Base-by-base conservation (phyloP, 345 rosid genomes). In the Eucalyptus curtisii region DNA sequence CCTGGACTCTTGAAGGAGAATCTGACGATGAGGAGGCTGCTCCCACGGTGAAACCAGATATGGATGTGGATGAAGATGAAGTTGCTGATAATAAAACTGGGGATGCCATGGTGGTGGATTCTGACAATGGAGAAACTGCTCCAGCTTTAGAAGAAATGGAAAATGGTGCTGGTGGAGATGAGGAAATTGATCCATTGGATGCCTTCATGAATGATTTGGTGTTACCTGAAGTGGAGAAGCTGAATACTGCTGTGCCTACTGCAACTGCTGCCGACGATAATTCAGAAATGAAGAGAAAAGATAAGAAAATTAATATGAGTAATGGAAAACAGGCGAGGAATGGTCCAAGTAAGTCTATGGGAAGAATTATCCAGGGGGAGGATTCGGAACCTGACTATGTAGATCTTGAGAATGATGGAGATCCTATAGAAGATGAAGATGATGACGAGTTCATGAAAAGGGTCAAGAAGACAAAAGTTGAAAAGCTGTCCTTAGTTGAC, bases 391-490 rank as follows among this genome's bases (percentile, higher is more conserved):
- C 98, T 61, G 99, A 98, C 90, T 92, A 95, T 89, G 95, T 91
- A 86, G 98, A 95, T 88, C 87, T 89, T 57, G 96, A 95, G 86
- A 91, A 93, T 90, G 96, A 92, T 20, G 99, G 95, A 82, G 95
- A 92, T 89, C 88, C 94, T 55, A 88, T 92, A 87, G 94, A 95
- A 91, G 98, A 98, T 59, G 99, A 98, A 93, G 97, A 98, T 57
- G 99, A 98, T 91, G 97, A 96, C 37, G 99, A 98, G 93, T 98
- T 98, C 90, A 98, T 98, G 93, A 98, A 98, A 94, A 94, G 99
- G 92, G 99, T 98, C 88, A 98, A 98, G 95, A 98, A 98, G 95
- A 97, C 99, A 49, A 98, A 98, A 93, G 98, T 91, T 86, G 99
- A 98, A 90, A 97, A 97, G 90, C 90, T 97, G 57, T 92, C 99